Conservation (phyloP, 768 basidiomycete genomes). For the Naganishia kalamii region DNA sequence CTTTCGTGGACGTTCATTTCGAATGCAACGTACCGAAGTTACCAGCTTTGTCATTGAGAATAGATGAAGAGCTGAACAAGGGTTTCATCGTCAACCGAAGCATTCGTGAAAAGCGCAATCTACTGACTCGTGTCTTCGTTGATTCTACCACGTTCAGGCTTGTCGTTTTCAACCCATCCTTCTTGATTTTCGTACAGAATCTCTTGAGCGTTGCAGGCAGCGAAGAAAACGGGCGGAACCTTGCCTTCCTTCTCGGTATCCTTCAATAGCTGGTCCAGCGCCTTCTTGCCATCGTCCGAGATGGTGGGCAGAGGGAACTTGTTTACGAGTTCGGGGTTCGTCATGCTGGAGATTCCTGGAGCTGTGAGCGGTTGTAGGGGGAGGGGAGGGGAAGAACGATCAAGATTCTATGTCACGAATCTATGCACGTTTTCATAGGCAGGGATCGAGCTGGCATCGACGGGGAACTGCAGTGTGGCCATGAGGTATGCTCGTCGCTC, state of each 20-base stretch:
- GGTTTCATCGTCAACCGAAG: neutral
- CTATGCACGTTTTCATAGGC: no score
- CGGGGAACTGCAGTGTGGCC: no score
- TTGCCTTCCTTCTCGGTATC: slow-evolving; percentile 23
- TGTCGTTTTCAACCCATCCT: slow-evolving; percentile 9
- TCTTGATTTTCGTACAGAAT: slow-evolving; percentile 31
- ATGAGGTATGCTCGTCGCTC: no score
- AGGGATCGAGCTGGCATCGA: no score
- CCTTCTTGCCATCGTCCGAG: slow-evolving; percentile 1
- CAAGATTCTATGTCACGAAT: no score
- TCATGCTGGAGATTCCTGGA: neutral
- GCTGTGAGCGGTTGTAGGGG: neutral
- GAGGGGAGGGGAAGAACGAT: neutral
- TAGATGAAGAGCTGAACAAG: slow-evolving; percentile 28
- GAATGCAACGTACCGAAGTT: slow-evolving; percentile 28
- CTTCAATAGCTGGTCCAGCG: slow-evolving; percentile 25
- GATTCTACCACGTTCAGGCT: neutral
- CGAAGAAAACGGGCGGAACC: slow-evolving; percentile 29
- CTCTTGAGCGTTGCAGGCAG: slow-evolving; percentile 34
- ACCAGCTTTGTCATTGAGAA: slow-evolving; percentile 41
- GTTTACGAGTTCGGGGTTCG: neutral
- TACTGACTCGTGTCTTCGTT: slow-evolving; percentile 16
- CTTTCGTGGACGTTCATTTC: neutral
- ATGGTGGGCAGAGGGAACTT: slow-evolving; percentile 5
- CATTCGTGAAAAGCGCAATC: neutral